Conservation (phyloP, 2,329 filamentous ascomycete genomes). For the Cytospora chrysosperma region DNA sequence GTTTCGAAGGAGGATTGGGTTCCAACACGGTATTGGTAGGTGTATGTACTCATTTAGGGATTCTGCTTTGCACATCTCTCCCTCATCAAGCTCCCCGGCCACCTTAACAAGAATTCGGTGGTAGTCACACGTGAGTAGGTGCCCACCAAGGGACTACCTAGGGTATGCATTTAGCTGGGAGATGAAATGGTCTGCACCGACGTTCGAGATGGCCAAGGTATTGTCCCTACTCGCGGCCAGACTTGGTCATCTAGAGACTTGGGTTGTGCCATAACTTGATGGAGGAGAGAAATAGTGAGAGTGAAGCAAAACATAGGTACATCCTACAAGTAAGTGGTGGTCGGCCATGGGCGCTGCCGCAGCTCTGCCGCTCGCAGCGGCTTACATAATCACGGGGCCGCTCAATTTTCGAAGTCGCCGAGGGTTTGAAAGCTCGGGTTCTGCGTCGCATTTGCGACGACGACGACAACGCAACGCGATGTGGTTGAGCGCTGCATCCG, state of each 20-base stretch:
- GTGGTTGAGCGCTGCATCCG: slow-evolving; percentile 12
- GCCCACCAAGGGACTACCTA: no score
- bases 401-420: slow-evolving; percentile 19
- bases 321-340: no score
- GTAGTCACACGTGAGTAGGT: no score
- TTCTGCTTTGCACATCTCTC: no score
- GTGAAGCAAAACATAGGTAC: no score
- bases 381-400: slow-evolving; percentile 12
- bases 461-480: slow-evolving; percentile 2
- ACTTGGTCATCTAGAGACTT: neutral
- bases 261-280: neutral
- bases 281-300: neutral
- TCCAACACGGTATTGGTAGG: slow-evolving; percentile 42
- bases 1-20: slow-evolving; percentile 52
- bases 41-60: no score
- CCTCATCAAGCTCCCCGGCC: no score
- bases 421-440: neutral
- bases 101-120: no score
- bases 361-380: neutral
- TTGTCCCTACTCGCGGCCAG: neutral
- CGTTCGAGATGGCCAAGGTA: neutral
- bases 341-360: neutral
- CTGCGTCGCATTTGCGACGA: neutral
- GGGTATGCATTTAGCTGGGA: no score
- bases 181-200: no score